Conservation (phyloP, 345 rosid species). For the Draba incana region DNA sequence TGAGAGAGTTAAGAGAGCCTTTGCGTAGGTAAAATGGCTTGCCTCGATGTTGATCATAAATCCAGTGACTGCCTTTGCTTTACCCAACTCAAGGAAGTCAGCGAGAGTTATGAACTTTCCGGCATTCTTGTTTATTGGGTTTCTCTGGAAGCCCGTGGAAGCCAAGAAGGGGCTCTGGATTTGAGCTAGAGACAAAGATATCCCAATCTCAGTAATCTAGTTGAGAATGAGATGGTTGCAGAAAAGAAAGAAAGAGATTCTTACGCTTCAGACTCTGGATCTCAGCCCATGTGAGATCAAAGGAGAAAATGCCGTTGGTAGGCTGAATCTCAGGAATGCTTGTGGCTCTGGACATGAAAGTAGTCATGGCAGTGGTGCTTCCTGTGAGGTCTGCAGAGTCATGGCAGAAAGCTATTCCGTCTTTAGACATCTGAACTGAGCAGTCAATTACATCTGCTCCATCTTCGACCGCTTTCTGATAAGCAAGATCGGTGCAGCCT, state of each 20-base stretch:
- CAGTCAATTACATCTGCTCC: constrained; percentile 86
- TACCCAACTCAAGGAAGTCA: constrained; percentile 75
- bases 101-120: constrained; percentile 66
- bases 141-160: constrained; percentile 44
- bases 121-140: constrained; percentile 65
- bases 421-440: constrained; percentile 83
- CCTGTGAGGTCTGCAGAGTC: constrained; percentile 61
- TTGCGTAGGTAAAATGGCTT: constrained; percentile 4
- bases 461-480: constrained; percentile 71
- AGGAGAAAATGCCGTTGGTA: constrained; percentile 71
- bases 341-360: constrained; percentile 56
- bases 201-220: not conserved
- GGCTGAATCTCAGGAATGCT: constrained; percentile 70
- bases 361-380: constrained; percentile 60
- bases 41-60: constrained; percentile 73
- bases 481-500: constrained; percentile 83
- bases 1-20: not conserved
- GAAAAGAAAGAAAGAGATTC: constrained; percentile 24
- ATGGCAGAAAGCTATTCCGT: constrained; percentile 79
- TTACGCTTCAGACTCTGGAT: constrained; percentile 80
- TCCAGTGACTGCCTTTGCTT: constrained; percentile 71
- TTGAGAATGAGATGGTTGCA: constrained; percentile 1
- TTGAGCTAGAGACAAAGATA: constrained; percentile 63
- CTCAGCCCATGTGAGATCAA: constrained; percentile 87
- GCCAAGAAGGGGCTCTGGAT: constrained; percentile 56